Evolutionary conservation across 176 grass and related monocot species (phyloP).

Genomic region (Triticum monococcum): DNA sequence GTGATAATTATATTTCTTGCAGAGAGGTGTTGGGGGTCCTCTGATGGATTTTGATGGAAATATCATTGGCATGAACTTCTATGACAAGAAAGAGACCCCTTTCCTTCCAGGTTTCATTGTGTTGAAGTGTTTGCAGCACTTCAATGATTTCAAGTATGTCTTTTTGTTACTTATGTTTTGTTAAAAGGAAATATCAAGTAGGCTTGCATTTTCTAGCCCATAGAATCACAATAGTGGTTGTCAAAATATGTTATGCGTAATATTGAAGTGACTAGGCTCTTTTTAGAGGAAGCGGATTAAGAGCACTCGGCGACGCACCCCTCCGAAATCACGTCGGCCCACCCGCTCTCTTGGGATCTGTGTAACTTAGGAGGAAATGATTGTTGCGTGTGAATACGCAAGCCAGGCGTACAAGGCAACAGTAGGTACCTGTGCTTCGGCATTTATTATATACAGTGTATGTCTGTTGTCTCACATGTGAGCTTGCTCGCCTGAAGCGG

Average conservation of each 20-base stretch:
- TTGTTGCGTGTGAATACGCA: too few species aligned
- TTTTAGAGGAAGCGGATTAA: too few species aligned
- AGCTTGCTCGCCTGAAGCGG: too few species aligned
- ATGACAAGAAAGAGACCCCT: conserved; percentile 27
- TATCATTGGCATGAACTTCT: conserved; percentile 19
- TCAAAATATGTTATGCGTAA: not conserved
- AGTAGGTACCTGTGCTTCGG: too few species aligned
- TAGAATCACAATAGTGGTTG: not conserved
- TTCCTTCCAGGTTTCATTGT: conserved; percentile 31
- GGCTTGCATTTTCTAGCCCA: not conserved
- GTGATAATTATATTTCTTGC: not conserved
- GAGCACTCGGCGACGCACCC: too few species aligned
- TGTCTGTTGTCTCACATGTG: too few species aligned
- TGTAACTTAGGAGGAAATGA: too few species aligned
- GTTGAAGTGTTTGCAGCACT: conserved; percentile 33
- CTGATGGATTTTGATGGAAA: conserved; percentile 22
- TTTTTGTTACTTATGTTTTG: not conserved
- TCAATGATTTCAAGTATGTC: not conserved
- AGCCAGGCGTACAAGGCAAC: too few species aligned
- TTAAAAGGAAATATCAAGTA: not conserved
- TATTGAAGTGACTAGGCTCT: not conserved
- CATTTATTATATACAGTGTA: too few species aligned
- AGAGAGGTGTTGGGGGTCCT: conserved; percentile 27
- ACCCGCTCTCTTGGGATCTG: too few species aligned
- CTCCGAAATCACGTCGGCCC: too few species aligned